phyloP scores from a whole-genome alignment of 768 basidiomycete genomes.

The Collybia mongolica region DNA sequence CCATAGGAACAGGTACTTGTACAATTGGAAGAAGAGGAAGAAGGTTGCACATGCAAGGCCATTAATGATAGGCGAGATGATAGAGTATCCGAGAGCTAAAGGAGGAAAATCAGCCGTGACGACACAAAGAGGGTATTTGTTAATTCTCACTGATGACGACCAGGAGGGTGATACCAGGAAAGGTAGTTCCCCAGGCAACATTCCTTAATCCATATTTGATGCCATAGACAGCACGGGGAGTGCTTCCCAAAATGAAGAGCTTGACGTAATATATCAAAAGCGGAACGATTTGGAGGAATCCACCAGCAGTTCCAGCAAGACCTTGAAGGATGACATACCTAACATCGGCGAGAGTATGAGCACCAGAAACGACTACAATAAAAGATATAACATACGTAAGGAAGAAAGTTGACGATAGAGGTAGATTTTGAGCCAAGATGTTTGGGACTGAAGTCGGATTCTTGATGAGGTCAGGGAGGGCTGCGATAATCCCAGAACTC shows the following conservation, averaged over 20 bases:
- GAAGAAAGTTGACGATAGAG: conserved; percentile 87
- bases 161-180: conserved; percentile 71
- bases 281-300: conserved; percentile 76
- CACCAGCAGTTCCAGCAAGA: conserved; percentile 73
- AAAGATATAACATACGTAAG: conserved; percentile 60
- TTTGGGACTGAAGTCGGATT: conserved; percentile 70
- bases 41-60: conserved; percentile 84
- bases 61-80: conserved; percentile 93
- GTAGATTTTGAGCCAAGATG: conserved; percentile 76
- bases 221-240: conserved; percentile 79
- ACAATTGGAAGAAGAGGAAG: conserved; percentile 78
- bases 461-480: conserved; percentile 59
- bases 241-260: conserved; percentile 82
- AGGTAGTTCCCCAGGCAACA: conserved; percentile 77
- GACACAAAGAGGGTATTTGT: background rate
- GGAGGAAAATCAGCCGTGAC: no score
- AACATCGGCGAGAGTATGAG: background rate
- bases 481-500: conserved; percentile 76
- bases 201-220: conserved; percentile 75
- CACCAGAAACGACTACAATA: background rate
- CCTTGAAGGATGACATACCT: conserved; percentile 79
- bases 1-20: conserved; percentile 87
- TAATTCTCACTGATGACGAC: conserved; percentile 54
- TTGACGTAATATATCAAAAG: conserved; percentile 89
- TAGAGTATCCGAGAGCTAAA: conserved; percentile 65